These are phyloP conservation scores for Xylariales sp. DNA, from an alignment of 2,329 filamentous ascomycete species.

Conservation along the genomic window DNA sequence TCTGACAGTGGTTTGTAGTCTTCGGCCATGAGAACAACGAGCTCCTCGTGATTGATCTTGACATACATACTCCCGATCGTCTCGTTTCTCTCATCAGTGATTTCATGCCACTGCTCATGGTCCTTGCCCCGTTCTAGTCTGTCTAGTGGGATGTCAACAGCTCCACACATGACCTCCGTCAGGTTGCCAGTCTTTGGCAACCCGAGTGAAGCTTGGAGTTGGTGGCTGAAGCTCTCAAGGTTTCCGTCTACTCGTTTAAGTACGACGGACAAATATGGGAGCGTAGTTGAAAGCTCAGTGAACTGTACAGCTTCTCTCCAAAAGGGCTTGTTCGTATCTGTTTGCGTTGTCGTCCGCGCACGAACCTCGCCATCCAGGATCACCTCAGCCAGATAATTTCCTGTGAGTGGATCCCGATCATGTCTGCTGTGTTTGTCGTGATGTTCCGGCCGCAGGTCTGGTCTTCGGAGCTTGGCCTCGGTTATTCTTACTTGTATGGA, in stretches of 20 bases:
- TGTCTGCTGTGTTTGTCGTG: constrained; percentile 27
- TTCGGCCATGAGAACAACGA: constrained; percentile 78
- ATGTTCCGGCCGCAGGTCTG: constrained; percentile 20
- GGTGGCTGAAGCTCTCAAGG: constrained; percentile 40
- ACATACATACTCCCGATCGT: constrained; percentile 79
- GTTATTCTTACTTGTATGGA: constrained; percentile 54
- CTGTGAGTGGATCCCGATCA: constrained; percentile 44
- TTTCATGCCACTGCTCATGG: constrained; percentile 82
- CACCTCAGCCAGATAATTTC: constrained; percentile 76
- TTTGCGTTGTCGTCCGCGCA: constrained; percentile 68
- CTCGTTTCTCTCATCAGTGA: constrained; percentile 72
- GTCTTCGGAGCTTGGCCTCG: constrained; percentile 55
- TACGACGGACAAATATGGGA: constrained; percentile 66
- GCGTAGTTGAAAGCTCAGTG: constrained; percentile 62
- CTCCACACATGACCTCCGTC: constrained; percentile 56
- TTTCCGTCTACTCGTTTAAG: constrained; percentile 61
- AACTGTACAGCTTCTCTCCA: constrained; percentile 83
- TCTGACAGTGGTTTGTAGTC: constrained; percentile 83
- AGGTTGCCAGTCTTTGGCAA: constrained; percentile 37
- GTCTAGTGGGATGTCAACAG: constrained; percentile 77
- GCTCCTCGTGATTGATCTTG: constrained; percentile 78
- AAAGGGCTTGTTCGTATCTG: constrained; percentile 68
- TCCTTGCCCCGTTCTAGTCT: constrained; percentile 74
- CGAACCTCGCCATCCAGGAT: constrained; percentile 75
- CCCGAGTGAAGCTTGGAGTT: constrained; percentile 38